Percentiles rank a stretch among this genome's conserved stretches.
These are phyloP conservation scores for Pestalotiopsis sp. DNA, from an alignment of 2,329 filamentous ascomycete genomes.

Conservation along the genomic window DNA sequence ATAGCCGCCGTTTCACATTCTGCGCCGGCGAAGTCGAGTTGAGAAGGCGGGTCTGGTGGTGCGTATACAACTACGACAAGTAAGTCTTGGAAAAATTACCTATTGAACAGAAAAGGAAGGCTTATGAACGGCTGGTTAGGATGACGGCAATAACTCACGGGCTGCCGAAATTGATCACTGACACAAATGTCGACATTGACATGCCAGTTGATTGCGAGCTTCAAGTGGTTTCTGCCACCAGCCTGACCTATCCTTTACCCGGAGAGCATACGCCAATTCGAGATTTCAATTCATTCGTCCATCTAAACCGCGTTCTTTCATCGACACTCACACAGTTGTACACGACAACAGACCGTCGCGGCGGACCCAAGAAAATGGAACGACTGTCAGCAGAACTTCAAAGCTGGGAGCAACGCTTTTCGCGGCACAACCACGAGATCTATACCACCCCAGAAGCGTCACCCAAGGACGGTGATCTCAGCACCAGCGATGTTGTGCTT, in stretches of 20 bases:
- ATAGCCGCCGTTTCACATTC: constrained; percentile 9
- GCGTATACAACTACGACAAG: constrained; percentile 8
- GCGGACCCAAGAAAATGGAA: neutral
- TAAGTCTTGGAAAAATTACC: neutral
- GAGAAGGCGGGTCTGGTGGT: constrained; percentile 10
- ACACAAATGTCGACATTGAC: constrained; percentile 10
- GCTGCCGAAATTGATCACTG: constrained; percentile 4
- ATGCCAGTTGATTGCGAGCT: constrained; percentile 7
- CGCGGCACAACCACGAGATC: neutral
- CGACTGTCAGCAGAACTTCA: neutral
- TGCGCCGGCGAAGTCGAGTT: constrained; percentile 1
- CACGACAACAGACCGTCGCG: constrained; percentile 11
- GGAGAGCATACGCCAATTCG: constrained; percentile 6
- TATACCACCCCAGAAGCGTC: neutral
- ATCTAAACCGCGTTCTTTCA: neutral
- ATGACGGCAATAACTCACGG: neutral
- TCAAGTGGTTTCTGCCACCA: neutral
- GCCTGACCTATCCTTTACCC: neutral
- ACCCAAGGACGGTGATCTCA: neutral
- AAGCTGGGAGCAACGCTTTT: neutral
- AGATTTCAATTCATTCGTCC: neutral
- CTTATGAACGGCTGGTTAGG: neutral
- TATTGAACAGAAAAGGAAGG: too few relatives aligned
- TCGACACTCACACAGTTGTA: constrained; percentile 8
- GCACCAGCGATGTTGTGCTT: neutral